phyloP scores from a whole-genome alignment of 306 rosid species.

The Crotalaria pallida region DNA sequence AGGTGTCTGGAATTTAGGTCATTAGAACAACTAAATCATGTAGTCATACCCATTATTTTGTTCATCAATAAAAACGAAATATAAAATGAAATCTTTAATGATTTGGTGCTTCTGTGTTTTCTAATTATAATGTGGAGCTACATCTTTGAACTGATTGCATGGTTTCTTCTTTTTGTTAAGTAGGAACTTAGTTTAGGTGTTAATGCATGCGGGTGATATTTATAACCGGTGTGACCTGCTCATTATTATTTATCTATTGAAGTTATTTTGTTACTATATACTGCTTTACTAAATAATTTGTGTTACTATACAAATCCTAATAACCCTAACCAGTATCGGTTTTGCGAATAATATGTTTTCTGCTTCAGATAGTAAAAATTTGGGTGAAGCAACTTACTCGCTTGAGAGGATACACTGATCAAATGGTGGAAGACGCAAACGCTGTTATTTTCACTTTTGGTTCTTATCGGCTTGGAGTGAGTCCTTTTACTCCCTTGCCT shows the following conservation, averaged over 20 bases:
- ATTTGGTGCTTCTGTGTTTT: background rate
- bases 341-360: background rate
- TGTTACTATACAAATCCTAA: no score
- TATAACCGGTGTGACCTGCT: background rate
- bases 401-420: slow-evolving; percentile 60
- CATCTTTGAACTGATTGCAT: background rate
- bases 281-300: background rate
- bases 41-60: background rate
- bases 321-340: background rate
- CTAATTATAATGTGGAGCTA: background rate
- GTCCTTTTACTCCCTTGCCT: background rate
- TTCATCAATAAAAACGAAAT: background rate
- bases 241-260: background rate
- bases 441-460: slow-evolving; percentile 65
- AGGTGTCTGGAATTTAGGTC: background rate
- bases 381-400: slow-evolving; percentile 68
- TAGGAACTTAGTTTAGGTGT: background rate
- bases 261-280: background rate
- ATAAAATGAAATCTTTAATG: background rate
- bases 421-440: slow-evolving; percentile 74
- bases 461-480: slow-evolving; percentile 64
- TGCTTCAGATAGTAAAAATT: slow-evolving; percentile 48
- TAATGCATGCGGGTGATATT: background rate
- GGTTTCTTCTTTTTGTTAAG: background rate
- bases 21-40: background rate